Evolutionary conservation across 2,329 filamentous ascomycete species (phyloP).

Genomic region (Fusarium verrucosum): DNA sequence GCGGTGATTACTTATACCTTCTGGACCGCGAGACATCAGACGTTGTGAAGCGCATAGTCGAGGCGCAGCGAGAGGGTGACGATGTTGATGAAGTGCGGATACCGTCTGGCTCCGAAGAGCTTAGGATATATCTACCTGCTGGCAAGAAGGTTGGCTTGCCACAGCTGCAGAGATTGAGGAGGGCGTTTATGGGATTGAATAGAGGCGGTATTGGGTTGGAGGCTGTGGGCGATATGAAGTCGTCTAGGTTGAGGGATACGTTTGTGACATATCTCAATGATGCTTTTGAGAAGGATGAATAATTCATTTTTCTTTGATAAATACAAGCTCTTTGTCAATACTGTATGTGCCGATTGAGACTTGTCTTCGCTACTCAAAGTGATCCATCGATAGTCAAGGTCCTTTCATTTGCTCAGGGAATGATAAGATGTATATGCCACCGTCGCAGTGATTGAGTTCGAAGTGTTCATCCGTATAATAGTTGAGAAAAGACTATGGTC

Average conservation of each 20-base stretch:
- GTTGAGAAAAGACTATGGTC: neutral
- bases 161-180: constrained; percentile 78
- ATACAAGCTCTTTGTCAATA: neutral
- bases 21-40: constrained; percentile 82
- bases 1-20: constrained; percentile 80
- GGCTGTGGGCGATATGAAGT: constrained; percentile 62
- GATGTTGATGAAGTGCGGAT: constrained; percentile 66
- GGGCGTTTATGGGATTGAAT: constrained; percentile 81
- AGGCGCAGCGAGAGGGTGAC: constrained; percentile 74
- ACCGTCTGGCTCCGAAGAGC: constrained; percentile 51
- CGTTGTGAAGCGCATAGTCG: constrained; percentile 74
- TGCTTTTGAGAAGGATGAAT: constrained; percentile 67
- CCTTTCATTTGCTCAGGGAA: neutral
- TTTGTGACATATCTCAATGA: constrained; percentile 75
- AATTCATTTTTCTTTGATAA: constrained; percentile 15
- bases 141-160: constrained; percentile 73
- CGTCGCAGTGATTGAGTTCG: too few species aligned
- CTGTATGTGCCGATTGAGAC: neutral
- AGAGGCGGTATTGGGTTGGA: constrained; percentile 72
- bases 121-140: constrained; percentile 70
- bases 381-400: neutral
- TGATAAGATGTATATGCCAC: too few species aligned
- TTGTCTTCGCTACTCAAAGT: neutral
- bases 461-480: neutral
- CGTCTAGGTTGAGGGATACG: constrained; percentile 65